Percentiles rank a stretch among this genome's conserved stretches.
Evolutionary conservation across 768 basidiomycete species (phyloP).

Genomic region (Coprinopsis cinerea): DNA sequence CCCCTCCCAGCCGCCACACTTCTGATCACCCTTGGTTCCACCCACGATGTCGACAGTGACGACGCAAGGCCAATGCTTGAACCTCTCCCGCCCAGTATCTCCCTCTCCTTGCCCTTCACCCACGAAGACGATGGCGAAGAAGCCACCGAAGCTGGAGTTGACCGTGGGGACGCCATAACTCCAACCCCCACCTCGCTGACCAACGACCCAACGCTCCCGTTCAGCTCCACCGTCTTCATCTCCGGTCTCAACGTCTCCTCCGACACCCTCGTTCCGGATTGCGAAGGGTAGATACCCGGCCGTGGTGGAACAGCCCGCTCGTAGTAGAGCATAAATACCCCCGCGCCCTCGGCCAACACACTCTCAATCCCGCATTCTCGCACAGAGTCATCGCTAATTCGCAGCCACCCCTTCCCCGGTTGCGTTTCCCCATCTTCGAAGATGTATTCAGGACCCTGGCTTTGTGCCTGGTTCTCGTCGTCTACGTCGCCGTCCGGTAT

Average conservation of each 20-base stretch:
- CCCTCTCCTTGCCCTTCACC: conserved; percentile 19
- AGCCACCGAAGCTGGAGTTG: background rate
- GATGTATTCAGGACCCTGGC: conserved; percentile 1
- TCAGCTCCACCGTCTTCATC: conserved; percentile 33
- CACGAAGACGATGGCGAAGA: conserved; percentile 7
- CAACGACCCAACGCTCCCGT: conserved; percentile 45
- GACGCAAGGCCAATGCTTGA: conserved; percentile 15
- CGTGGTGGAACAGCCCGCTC: conserved; percentile 49
- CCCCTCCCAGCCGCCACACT: conserved; percentile 44
- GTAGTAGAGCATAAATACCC: conserved; percentile 94
- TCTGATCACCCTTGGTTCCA: conserved; percentile 48
- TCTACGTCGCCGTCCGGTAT: conserved; percentile 21
- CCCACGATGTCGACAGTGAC: conserved; percentile 16
- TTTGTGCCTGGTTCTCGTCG: conserved; percentile 3
- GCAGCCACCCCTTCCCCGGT: conserved; percentile 72
- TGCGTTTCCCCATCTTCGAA: conserved; percentile 18
- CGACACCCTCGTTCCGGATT: conserved; percentile 30
- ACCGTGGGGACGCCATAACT: conserved; percentile 22
- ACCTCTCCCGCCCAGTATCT: conserved; percentile 6
- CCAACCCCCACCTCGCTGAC: conserved; percentile 39
- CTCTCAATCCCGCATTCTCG: conserved; percentile 68
- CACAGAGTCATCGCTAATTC: conserved; percentile 83
- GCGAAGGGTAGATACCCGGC: conserved; percentile 20
- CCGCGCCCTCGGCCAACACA: conserved; percentile 65
- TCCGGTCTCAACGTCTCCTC: conserved; percentile 64